phyloP scores from a whole-genome alignment of 345 rosid genomes.

The Populus davidiana region DNA sequence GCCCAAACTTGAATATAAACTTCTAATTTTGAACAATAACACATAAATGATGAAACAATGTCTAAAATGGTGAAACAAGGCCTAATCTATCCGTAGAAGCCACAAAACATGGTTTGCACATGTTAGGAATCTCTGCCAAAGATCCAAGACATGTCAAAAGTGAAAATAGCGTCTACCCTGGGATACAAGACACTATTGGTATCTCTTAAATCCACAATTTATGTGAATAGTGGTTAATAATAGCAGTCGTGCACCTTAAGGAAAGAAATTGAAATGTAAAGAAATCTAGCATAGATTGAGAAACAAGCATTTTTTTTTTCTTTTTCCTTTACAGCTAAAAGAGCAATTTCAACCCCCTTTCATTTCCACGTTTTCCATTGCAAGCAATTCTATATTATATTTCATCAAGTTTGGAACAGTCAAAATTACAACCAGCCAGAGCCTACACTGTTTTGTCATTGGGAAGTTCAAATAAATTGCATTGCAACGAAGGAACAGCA shows the following conservation, averaged over 20 bases:
- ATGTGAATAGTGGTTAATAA: neutral
- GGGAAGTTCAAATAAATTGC: neutral
- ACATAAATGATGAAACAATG: neutral
- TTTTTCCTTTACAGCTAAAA: neutral
- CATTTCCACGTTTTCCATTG: neutral
- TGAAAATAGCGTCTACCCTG: neutral
- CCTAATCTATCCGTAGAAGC: neutral
- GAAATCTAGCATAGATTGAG: neutral
- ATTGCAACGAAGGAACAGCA: neutral
- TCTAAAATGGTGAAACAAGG: neutral
- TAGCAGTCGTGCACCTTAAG: neutral
- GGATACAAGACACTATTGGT: neutral
- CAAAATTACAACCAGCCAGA: neutral
- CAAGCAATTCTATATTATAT: neutral
- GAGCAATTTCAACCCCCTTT: neutral
- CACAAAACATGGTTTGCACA: neutral
- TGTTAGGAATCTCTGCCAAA: neutral
- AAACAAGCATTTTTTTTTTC: neutral
- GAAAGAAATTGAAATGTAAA: neutral
- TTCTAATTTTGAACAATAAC: neutral
- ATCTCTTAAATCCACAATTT: neutral
- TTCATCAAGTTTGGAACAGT: neutral
- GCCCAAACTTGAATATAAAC: neutral
- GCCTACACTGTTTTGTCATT: neutral
- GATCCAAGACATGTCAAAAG: neutral